Evolutionary conservation across 805 yeast genomes (phyloP), one percentile per base, ranked within the genome.

Genomic region (Pichia ethanolica): DNA sequence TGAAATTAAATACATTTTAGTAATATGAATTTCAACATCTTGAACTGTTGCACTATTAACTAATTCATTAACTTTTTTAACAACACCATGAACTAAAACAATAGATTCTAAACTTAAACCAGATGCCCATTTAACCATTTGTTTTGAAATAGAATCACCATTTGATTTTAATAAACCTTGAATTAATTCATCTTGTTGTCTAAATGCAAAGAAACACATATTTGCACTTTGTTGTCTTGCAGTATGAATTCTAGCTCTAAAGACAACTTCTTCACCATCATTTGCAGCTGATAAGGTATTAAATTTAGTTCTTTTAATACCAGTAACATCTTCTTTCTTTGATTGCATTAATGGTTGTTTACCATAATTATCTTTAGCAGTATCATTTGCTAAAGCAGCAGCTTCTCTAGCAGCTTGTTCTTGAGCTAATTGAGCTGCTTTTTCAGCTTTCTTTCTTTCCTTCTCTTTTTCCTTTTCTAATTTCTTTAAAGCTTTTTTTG

Each of bases 221-320:
- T 95, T 89, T 62, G 95, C 96, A 68, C 97, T 96, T 69, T 91
- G 98, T 65, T 89, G 86, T 74, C 99, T 86, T 12, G 91, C 79
- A 54, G 82, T 89, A 70, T 93, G 98, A 42, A 90, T 78, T 72
- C 99, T 82, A 43, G 98, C 98, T 71, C 99, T 83, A 73, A 95
- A 81, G 12, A 86, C 74, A 49, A 93, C 86, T 57, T 80, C 79
- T 59, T 82, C 77, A 50, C 91, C 96, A 55, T 82, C 95, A 53
- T 77, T 72, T 28, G 77, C 77, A 49, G 80, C 77, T 53, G 79
- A 72, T 59, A 86, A 72, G 37, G 75, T 72, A 45, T 67, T 62
- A 59, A 93, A 72, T 56, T 78, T 68, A 52, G 77, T 67, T 69
- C 98, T 81, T 58, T 71, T 63, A 47, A 74, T 72, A 42, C 84